These are phyloP conservation scores for Acaromyces ingoldii DNA, from an alignment of 1,284 basidiomycete species.

Conservation along the genomic window DNA sequence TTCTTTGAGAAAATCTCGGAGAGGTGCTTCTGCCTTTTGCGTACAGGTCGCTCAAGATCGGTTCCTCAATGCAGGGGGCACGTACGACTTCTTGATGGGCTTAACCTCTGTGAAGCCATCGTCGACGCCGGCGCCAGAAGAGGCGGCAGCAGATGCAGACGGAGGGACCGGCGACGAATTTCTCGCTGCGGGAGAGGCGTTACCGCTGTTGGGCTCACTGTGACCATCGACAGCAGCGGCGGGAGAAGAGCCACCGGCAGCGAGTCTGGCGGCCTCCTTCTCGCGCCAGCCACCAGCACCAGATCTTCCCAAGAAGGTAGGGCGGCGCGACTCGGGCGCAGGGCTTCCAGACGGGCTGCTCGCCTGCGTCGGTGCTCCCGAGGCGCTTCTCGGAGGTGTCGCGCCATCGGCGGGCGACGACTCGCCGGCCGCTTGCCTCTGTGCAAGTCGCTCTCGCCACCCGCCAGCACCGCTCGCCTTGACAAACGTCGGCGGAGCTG, in stretches of 20 bases:
- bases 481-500: background rate
- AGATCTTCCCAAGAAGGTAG: constrained; percentile 17
- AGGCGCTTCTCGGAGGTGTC: background rate
- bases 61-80: constrained; percentile 1
- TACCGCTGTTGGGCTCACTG: background rate
- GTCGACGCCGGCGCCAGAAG: constrained; percentile 8
- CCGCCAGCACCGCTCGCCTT: constrained; percentile 2
- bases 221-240: background rate
- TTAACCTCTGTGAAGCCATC: constrained; percentile 36
- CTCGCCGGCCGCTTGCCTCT: constrained; percentile 4
- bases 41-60: too few relatives aligned
- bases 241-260: constrained; percentile 5
- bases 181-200: background rate
- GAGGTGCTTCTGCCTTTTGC: too few relatives aligned
- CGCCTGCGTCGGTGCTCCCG: background rate
- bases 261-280: constrained; percentile 11
- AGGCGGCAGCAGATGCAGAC: constrained; percentile 11
- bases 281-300: constrained; percentile 11
- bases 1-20: too few relatives aligned
- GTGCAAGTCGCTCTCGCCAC: constrained; percentile 5
- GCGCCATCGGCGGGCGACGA: background rate
- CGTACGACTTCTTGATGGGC: constrained; percentile 11
- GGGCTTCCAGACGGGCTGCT: background rate
- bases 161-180: constrained; percentile 4
- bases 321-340: constrained; percentile 15